Conservation (phyloP, 75 land plant genomes). For the Cupressus sempervirens region DNA sequence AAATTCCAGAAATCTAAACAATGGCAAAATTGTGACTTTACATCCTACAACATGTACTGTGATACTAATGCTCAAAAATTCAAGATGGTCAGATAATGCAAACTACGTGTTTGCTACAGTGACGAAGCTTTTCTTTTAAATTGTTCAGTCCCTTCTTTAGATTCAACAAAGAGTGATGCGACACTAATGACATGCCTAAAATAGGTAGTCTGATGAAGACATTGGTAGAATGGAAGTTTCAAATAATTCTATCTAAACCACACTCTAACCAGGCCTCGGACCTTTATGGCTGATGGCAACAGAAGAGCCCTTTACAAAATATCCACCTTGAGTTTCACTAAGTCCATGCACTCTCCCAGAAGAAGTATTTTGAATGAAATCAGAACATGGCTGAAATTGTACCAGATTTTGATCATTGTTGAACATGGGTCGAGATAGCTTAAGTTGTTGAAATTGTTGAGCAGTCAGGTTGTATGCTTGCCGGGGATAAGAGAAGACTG, state of each 20-base stretch:
- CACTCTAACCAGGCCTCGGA: not conserved
- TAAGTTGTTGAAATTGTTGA: constrained; percentile 13
- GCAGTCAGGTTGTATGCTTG: not conserved
- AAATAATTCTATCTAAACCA: not conserved
- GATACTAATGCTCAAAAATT: not conserved
- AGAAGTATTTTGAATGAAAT: not conserved
- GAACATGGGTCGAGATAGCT: constrained; percentile 8
- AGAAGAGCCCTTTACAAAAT: not conserved
- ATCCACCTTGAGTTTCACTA: not conserved
- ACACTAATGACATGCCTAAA: not conserved
- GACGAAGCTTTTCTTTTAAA: not conserved
- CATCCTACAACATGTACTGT: not conserved
- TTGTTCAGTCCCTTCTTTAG: not conserved
- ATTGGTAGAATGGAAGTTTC: not conserved
- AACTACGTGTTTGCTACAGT: not conserved
- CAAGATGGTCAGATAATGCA: not conserved
- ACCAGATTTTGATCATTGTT: constrained; percentile 5
- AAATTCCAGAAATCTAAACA: not conserved
- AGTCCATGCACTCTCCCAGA: constrained; percentile 8
- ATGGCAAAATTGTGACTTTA: not conserved
- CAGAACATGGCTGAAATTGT: constrained; percentile 10
- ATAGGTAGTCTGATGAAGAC: not conserved
- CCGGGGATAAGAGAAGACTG: constrained; percentile 7
- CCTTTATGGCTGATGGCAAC: not conserved
- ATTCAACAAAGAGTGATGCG: not conserved